Conservation (phyloP, 1,139 yeast genomes). For the Pichia kudriavzevii region DNA sequence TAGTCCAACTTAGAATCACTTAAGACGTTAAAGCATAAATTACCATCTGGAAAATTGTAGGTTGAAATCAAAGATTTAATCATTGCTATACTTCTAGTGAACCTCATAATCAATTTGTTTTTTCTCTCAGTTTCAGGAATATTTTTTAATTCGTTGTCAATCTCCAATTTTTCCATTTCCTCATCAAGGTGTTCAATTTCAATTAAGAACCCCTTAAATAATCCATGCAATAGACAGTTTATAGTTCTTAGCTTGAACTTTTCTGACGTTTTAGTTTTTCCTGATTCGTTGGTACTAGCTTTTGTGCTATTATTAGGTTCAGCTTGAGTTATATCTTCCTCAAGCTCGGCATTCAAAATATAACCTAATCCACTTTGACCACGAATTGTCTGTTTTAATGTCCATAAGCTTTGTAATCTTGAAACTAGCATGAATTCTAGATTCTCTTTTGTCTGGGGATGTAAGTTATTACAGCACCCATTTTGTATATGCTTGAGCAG, state of each 20-base stretch:
- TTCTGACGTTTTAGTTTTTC: conserved; percentile 19
- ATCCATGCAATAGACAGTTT: conserved; percentile 68
- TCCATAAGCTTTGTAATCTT: conserved; percentile 68
- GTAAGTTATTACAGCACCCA: conserved; percentile 30
- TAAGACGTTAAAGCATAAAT: conserved; percentile 29
- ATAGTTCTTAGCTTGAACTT: conserved; percentile 45
- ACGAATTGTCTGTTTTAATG: conserved; percentile 57
- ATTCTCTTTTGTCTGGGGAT: conserved; percentile 40
- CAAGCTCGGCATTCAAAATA: conserved; percentile 40
- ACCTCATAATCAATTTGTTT: conserved; percentile 23
- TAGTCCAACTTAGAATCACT: conserved; percentile 29
- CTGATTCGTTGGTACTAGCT: not conserved
- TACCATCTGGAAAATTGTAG: conserved; percentile 29
- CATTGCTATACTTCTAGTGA: conserved; percentile 26
- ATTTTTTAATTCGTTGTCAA: conserved; percentile 10
- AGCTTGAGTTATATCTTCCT: too few relatives aligned
- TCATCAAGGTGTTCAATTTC: conserved; percentile 42
- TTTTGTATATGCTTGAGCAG: conserved; percentile 23
- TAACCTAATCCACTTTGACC: conserved; percentile 75
- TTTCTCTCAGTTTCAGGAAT: conserved; percentile 16
- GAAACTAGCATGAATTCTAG: conserved; percentile 43
- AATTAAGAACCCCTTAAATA: conserved; percentile 60
- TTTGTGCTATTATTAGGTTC: too few relatives aligned
- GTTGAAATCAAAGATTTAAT: conserved; percentile 25
- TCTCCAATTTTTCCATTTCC: conserved; percentile 17